phyloP scores from a whole-genome alignment of 495 filamentous ascomycete genomes.

The Margaritispora aquatica region DNA sequence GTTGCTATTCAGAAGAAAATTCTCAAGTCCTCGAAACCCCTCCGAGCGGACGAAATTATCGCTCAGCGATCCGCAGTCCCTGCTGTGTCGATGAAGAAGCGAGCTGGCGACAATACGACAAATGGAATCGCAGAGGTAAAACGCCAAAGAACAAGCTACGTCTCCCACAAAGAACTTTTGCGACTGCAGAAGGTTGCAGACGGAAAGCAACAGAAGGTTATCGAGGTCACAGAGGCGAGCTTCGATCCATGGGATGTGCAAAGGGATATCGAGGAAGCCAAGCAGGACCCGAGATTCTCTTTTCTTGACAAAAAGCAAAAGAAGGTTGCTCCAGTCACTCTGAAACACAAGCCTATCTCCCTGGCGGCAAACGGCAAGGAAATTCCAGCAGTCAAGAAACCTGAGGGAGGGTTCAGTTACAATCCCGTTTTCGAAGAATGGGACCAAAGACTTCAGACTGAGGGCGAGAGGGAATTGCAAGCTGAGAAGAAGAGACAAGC shows the following conservation, averaged over 20 bases:
- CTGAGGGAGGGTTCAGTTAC: constrained; percentile 79
- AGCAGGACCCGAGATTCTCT: constrained; percentile 46
- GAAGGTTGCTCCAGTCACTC: constrained; percentile 65
- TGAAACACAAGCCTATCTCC: constrained; percentile 71
- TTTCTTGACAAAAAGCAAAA: constrained; percentile 58
- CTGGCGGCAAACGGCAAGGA: constrained; percentile 70
- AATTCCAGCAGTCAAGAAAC: constrained; percentile 71
- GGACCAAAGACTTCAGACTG: constrained; percentile 61
- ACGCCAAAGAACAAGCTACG: constrained; percentile 64
- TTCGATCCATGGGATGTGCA: constrained; percentile 75
- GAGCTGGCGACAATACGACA: constrained; percentile 47
- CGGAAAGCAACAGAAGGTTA: constrained; percentile 54
- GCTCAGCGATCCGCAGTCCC: constrained; percentile 75
- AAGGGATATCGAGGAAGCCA: constrained; percentile 31
- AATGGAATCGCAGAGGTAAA: constrained; percentile 69
- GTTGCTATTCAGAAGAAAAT: constrained; percentile 51
- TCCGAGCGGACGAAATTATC: constrained; percentile 89
- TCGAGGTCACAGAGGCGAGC: constrained; percentile 47
- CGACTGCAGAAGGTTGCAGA: constrained; percentile 73
- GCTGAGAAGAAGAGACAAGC: constrained; percentile 71
- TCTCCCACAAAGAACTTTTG: constrained; percentile 72
- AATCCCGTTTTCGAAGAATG: constrained; percentile 86
- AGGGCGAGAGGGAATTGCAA: constrained; percentile 71
- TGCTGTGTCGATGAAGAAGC: constrained; percentile 69
- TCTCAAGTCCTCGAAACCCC: constrained; percentile 60